phyloP scores from a whole-genome alignment of 805 yeast species.

The Teunomyces funiuensis region DNA sequence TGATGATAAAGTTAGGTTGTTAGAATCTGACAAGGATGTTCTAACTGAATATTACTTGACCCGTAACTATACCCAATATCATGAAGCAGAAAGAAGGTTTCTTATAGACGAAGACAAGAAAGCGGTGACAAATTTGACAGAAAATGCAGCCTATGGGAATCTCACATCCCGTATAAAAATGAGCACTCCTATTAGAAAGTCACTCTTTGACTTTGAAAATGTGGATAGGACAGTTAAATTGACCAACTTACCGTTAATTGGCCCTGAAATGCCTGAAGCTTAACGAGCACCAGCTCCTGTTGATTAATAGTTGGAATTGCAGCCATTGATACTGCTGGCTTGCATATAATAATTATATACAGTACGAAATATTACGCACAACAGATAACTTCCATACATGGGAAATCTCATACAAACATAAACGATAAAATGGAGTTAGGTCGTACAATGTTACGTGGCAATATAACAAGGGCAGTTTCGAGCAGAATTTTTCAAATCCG shows the following conservation, averaged over 20 bases:
- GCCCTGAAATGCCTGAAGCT: not conserved
- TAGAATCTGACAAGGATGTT: slow-evolving; percentile 22
- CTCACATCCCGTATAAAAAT: slow-evolving; percentile 8
- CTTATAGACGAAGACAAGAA: slow-evolving; percentile 13
- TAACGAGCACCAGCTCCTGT: not conserved
- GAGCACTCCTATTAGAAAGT: slow-evolving; percentile 10
- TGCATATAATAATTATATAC: not conserved
- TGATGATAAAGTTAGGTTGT: slow-evolving; percentile 26
- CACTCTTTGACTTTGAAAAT: slow-evolving; percentile 9
- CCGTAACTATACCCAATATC: slow-evolving; percentile 31
- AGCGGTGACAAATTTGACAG: not conserved
- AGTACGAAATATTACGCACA: not conserved
- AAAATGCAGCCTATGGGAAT: slow-evolving; percentile 1
- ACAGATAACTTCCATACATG: not conserved
- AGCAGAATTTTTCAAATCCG: not conserved
- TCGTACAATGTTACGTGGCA: not conserved
- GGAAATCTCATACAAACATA: too few relatives aligned
- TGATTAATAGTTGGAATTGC: too few relatives aligned
- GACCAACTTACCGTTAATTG: not conserved
- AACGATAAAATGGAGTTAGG: not conserved
- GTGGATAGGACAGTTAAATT: slow-evolving; percentile 1
- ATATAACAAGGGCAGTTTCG: not conserved
- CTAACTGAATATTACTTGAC: slow-evolving; percentile 29
- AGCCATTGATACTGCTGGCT: not conserved
- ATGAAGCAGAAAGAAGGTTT: slow-evolving; percentile 22